Evolutionary conservation across 2,329 filamentous ascomycete species (phyloP).

Genomic region (Sporothrix sp.): DNA sequence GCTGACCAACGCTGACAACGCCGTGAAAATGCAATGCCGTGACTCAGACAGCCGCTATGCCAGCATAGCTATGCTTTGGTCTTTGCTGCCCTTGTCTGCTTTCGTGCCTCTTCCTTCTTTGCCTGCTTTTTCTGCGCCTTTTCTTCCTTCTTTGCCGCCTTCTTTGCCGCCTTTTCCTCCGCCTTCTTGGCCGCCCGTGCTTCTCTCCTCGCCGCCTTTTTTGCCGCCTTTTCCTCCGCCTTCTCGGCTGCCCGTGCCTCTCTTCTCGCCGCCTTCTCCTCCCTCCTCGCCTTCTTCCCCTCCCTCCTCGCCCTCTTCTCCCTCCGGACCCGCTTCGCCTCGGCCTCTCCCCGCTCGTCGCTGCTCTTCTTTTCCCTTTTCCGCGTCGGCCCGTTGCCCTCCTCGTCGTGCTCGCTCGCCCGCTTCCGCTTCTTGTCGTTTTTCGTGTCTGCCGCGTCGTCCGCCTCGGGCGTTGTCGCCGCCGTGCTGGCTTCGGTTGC

Average conservation of each 20-base stretch:
- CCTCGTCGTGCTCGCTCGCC: slow-evolving; percentile 23
- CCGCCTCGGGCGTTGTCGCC: slow-evolving; percentile 25
- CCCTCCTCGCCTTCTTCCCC: slow-evolving; percentile 16
- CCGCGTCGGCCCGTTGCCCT: slow-evolving; percentile 19
- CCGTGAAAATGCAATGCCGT: not conserved
- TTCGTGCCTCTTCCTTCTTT: slow-evolving; percentile 4
- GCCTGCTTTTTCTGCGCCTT: slow-evolving; percentile 13
- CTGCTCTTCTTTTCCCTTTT: slow-evolving; percentile 25
- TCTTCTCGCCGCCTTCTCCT: slow-evolving; percentile 25
- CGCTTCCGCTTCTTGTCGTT: slow-evolving; percentile 11
- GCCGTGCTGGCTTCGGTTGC: slow-evolving; percentile 14
- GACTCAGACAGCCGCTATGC: not conserved
- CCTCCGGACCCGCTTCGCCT: slow-evolving; percentile 11
- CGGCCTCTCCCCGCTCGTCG: too few relatives aligned
- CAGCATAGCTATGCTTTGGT: not conserved
- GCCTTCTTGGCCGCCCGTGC: slow-evolving; percentile 15
- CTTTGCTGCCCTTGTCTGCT: slow-evolving; percentile 14
- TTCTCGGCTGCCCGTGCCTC: slow-evolving; percentile 30
- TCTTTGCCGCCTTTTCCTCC: slow-evolving; percentile 1
- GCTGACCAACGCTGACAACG: not conserved
- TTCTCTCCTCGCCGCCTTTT: slow-evolving; percentile 26
- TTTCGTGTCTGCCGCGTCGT: slow-evolving; percentile 14
- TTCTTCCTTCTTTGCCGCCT: slow-evolving; percentile 21
- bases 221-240: slow-evolving; percentile 20
- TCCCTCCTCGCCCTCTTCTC: slow-evolving; percentile 29